These are phyloP conservation scores for Paecilomyces dactylethromorphus DNA, from an alignment of 2,329 filamentous ascomycete genomes.

Conservation along the genomic window DNA sequence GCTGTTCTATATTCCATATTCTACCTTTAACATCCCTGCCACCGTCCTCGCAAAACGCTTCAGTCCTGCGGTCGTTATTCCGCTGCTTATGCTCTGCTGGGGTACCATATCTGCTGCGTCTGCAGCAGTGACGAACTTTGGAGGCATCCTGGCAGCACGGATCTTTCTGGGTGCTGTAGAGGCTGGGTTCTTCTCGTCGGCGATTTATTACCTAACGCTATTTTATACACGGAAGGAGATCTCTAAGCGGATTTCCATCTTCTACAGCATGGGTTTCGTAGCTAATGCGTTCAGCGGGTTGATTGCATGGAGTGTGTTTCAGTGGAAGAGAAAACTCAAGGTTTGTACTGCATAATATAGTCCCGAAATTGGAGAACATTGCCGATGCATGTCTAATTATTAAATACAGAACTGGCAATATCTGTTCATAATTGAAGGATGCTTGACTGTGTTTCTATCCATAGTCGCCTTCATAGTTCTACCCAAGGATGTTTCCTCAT, in stretches of 20 bases:
- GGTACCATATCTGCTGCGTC: constrained; percentile 1
- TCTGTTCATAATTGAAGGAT: constrained; percentile 4
- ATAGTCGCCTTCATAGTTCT: not conserved
- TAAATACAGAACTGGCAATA: constrained; percentile 6
- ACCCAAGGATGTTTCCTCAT: not conserved
- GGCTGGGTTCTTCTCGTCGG: constrained; percentile 47
- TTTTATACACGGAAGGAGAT: constrained; percentile 3
- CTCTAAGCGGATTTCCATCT: not conserved
- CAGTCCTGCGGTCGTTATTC: constrained; percentile 1
- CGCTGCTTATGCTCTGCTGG: constrained; percentile 1
- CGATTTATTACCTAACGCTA: not conserved
- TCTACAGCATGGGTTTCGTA: constrained; percentile 2
- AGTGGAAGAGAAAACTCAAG: constrained; percentile 1
- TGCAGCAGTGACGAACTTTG: constrained; percentile 49
- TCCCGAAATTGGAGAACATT: too few species aligned
- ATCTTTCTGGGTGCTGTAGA: constrained; percentile 72
- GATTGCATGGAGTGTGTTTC: constrained; percentile 3
- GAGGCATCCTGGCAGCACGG: constrained; percentile 63
- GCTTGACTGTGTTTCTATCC: constrained; percentile 1
- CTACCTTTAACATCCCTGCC: constrained; percentile 7
- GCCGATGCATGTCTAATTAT: too few species aligned
- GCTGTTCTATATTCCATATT: constrained; percentile 9
- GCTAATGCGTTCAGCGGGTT: constrained; percentile 2
- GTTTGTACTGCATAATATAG: too few species aligned
- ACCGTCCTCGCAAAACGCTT: constrained; percentile 3